Conservation (phyloP, 441 rosid genomes). For the Iberis amara region DNA sequence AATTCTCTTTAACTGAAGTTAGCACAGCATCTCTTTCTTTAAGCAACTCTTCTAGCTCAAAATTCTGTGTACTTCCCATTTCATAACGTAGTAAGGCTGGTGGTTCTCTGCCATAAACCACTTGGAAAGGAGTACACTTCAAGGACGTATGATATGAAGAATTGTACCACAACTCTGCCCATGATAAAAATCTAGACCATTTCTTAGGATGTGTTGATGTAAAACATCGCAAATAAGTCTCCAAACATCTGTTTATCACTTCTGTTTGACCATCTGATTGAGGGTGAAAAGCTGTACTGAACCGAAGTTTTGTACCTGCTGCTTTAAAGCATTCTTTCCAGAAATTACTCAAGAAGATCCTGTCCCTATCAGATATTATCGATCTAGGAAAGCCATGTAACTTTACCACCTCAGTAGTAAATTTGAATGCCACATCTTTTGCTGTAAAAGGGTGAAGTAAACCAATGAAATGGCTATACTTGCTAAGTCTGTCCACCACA, state of each 20-base stretch:
- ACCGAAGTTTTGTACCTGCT: not conserved
- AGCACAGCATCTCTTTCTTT: not conserved
- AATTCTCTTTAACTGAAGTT: fast-evolving
- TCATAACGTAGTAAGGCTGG: not conserved
- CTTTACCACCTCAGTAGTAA: not conserved
- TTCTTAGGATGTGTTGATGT: not conserved
- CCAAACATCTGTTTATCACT: not conserved
- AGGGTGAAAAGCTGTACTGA: not conserved
- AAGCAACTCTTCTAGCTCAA: not conserved
- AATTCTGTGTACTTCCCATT: not conserved
- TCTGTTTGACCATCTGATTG: not conserved
- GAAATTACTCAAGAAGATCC: not conserved
- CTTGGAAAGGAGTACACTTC: not conserved
- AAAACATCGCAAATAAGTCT: not conserved
- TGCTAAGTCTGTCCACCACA: slow-evolving; percentile 7
- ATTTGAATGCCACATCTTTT: not conserved
- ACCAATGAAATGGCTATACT: not conserved
- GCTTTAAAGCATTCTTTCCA: not conserved
- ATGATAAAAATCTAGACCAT: not conserved
- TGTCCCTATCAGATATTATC: not conserved
- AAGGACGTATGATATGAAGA: too few relatives aligned
- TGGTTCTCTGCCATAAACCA: not conserved
- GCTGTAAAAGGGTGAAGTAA: not conserved
- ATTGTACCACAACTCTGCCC: not conserved
- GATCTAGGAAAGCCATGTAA: not conserved